A percentile compares a stretch with the other conserved stretches of the same genome.
These are phyloP conservation scores for Solanum etuberosum DNA, from an alignment of 257 asterid species.

Conservation along the genomic window DNA sequence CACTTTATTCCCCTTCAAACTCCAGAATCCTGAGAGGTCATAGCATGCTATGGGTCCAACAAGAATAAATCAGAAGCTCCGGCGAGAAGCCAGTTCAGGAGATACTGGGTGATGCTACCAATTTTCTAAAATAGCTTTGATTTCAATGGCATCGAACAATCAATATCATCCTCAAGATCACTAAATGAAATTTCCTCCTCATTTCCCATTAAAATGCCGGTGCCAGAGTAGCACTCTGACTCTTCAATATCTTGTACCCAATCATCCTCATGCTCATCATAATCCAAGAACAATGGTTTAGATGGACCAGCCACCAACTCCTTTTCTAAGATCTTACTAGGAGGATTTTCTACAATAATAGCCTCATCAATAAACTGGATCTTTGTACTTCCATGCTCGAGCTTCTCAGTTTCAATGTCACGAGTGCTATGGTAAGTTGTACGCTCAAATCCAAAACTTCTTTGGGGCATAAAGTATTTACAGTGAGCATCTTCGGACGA, in stretches of 20 bases:
- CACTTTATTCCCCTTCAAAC: neutral
- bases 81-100: neutral
- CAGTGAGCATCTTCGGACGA: conserved; percentile 26
- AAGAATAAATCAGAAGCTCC: neutral
- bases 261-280: conserved; percentile 49
- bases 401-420: conserved; percentile 41
- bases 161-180: conserved; percentile 85
- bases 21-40: neutral
- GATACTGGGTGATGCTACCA: neutral
- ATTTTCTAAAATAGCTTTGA: neutral
- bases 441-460: conserved; percentile 20
- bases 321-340: conserved; percentile 28
- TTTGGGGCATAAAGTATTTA: conserved; percentile 13
- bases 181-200: conserved; percentile 95
- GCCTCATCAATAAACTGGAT: conserved; percentile 46
- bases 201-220: conserved; percentile 15
- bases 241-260: conserved; percentile 79
- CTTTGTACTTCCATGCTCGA: conserved; percentile 27
- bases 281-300: conserved; percentile 19
- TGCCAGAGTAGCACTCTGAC: conserved; percentile 43
- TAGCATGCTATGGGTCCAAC: neutral
- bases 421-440: conserved; percentile 14
- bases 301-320: conserved; percentile 34
- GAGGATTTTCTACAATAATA: conserved; percentile 42
- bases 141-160: conserved; percentile 44